Evolutionary conservation across 192 early-diverging fungal genomes (phyloP), one percentile per base, ranked within the genome.

Genomic region (Irineochytrium annulatum): DNA sequence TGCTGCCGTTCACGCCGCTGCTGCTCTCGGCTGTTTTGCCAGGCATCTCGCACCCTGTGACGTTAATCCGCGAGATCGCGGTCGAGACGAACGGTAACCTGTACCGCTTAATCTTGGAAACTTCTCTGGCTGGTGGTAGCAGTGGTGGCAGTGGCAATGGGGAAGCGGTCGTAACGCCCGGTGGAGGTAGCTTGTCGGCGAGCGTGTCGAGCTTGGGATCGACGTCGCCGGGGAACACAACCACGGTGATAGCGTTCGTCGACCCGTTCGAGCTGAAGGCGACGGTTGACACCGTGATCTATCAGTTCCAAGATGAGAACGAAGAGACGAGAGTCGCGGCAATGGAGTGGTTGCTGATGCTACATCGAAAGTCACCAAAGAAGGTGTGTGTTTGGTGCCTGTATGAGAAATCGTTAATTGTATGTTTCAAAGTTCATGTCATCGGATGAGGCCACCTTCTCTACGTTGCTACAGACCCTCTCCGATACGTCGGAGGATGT

Each of bases 301-400:
- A 79, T 13, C 87, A 89, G 56, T 88, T 90, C 53, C 72, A 85
- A 57, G 89, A 97, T 68, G 89, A 91, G 55, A 86, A 91, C 55
- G 95, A 98, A 68, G 91, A 94, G 55, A 95, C 97, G 0, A 78
- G 95, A 31, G 81, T 94, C 2, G 89, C 92, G 0, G 88, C 89
- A 31, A 74, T 99, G 67, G 93, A 95, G 32, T 99, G 97, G 97
- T 75, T 99, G 11, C 65, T 94, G n/a, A 92, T 98, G 86, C 70
- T 99, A 35, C 95, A 99, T 63, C 89, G 86, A 48, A 94, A 95
- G 59, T 87, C 92, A 5, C 93, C 95, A 0, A 84, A 82, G 44
- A 80, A 82, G 76, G 84, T 88, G 54, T 24, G 48, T 59, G 41
- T 6, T 24, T 34, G 62, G 27, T 22, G 6, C 26, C 26, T 24